These are phyloP conservation scores for Macadamia integrifolia DNA, from an alignment of 164 flowering plant genomes.

Conservation along the genomic window DNA sequence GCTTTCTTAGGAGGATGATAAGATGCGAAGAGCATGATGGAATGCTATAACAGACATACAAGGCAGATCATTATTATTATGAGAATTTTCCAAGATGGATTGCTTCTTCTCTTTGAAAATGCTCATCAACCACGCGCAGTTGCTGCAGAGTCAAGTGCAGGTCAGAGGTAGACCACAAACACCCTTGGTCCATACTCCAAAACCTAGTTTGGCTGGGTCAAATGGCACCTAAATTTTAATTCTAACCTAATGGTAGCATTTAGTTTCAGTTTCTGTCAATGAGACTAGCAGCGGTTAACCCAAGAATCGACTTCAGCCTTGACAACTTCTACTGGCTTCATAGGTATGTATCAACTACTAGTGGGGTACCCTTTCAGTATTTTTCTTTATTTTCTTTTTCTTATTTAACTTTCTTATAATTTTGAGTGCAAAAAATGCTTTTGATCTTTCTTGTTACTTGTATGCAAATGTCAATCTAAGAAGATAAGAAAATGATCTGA, in stretches of 20 bases:
- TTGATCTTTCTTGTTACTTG: not conserved
- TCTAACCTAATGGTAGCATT: not conserved
- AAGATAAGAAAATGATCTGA: not conserved
- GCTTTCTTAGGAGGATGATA: no score
- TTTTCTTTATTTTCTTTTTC: not conserved
- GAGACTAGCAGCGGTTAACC: constrained; percentile 88
- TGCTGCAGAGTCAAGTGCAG: constrained; percentile 89
- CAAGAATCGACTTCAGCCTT: constrained; percentile 67
- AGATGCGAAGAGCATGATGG: no score
- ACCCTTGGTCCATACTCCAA: not conserved
- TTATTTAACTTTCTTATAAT: not conserved
- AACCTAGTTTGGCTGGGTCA: no score
- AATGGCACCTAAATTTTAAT: not conserved
- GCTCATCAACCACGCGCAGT: constrained; percentile 82
- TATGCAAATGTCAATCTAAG: no score
- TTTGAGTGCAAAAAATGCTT: not conserved
- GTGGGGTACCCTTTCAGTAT: not conserved
- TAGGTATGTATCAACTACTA: constrained; percentile 39
- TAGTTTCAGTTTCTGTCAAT: constrained; percentile 66
- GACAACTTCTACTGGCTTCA: constrained; percentile 42
- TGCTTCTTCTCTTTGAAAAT: no score
- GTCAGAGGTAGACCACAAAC: constrained; percentile 26
- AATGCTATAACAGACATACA: no score
- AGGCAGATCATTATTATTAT: no score
- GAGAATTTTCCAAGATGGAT: no score